phyloP scores from a whole-genome alignment of 2,329 filamentous ascomycete species.

The Neofusicoccum umdonicola region DNA sequence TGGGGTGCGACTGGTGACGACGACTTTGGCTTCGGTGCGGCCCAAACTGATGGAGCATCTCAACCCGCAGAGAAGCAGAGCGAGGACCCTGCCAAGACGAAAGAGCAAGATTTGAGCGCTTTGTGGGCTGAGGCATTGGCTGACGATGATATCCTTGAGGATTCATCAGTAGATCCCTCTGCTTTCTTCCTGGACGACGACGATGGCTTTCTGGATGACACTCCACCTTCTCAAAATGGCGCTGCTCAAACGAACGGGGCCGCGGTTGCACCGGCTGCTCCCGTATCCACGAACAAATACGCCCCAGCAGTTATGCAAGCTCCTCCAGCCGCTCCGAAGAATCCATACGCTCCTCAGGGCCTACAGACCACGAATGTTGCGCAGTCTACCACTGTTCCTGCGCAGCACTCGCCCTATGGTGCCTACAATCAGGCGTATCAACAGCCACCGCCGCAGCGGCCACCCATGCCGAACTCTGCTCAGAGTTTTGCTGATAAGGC shows the following conservation, averaged over 20 bases:
- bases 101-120: constrained; percentile 67
- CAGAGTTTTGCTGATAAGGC: constrained; percentile 89
- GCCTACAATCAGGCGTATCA: constrained; percentile 19
- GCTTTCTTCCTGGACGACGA: constrained; percentile 77
- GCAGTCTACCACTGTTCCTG: constrained; percentile 28
- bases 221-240: constrained; percentile 38
- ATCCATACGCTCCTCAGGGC: constrained; percentile 52
- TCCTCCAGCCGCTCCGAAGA: constrained; percentile 29
- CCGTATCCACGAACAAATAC: constrained; percentile 30
- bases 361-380: constrained; percentile 50
- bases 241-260: neutral
- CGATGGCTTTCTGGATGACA: constrained; percentile 78
- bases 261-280: constrained; percentile 6
- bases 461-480: constrained; percentile 49
- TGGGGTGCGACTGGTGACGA: constrained; percentile 12
- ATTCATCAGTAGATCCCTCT: constrained; percentile 47
- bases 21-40: neutral
- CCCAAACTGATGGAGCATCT: constrained; percentile 3
- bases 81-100: neutral
- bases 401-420: constrained; percentile 26
- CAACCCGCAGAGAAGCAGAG: neutral
- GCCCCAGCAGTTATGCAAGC: constrained; percentile 33
- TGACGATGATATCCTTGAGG: constrained; percentile 67
- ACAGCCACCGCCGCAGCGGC: constrained; percentile 38
- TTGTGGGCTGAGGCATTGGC: constrained; percentile 82